Evolutionary conservation across 75 land plant species (phyloP).

Genomic region (Picea glauca): DNA sequence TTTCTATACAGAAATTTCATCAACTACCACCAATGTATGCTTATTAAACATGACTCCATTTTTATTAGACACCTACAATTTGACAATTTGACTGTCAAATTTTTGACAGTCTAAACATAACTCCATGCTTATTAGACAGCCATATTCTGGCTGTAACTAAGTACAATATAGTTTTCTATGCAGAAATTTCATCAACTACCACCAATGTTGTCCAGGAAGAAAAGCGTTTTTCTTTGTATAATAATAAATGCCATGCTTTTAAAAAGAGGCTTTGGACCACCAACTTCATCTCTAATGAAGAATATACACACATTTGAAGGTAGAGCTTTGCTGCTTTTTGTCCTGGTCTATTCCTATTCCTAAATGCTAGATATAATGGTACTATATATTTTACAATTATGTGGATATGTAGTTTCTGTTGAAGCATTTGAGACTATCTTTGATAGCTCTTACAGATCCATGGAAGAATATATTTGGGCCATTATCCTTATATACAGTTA

Average conservation of each 20-base stretch:
- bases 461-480: too few relatives aligned
- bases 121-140: too few relatives aligned
- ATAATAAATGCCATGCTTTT: background rate
- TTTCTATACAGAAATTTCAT: constrained; percentile 2
- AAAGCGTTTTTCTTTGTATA: background rate
- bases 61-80: too few relatives aligned
- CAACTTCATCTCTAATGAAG: background rate
- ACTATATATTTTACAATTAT: background rate
- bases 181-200: constrained; percentile 3
- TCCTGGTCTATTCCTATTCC: too few relatives aligned
- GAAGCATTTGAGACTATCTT: background rate
- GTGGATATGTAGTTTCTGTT: background rate
- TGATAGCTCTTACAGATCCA: constrained; percentile 3
- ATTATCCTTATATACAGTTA: background rate
- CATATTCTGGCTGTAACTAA: too few relatives aligned
- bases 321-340: background rate
- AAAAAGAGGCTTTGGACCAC: background rate
- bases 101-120: too few relatives aligned
- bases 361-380: background rate
- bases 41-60: too few relatives aligned
- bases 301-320: background rate
- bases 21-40: background rate
- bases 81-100: too few relatives aligned
- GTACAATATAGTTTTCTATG: background rate
- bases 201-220: background rate